These are phyloP conservation scores for Rhynchosporium graminicola DNA, from an alignment of 2,329 filamentous ascomycete genomes.

Conservation along the genomic window DNA sequence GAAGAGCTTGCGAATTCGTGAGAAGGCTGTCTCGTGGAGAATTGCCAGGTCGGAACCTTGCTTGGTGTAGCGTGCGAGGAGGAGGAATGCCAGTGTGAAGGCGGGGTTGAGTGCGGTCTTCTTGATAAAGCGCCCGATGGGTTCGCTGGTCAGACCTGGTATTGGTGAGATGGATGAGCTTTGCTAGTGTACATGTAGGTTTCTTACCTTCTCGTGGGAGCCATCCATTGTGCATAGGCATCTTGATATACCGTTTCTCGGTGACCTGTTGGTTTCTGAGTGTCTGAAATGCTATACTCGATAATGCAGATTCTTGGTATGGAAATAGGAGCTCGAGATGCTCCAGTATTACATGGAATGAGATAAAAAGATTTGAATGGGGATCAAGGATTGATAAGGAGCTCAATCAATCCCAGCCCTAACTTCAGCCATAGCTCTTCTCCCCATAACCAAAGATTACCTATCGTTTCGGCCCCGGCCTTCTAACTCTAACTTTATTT, in stretches of 20 bases:
- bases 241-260: constrained; percentile 28
- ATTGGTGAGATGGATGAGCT: background rate
- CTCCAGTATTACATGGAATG: background rate
- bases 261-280: background rate
- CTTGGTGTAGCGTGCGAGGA: constrained; percentile 64
- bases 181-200: background rate
- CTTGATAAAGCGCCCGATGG: constrained; percentile 57
- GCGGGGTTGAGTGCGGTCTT: constrained; percentile 65
- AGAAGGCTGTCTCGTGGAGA: constrained; percentile 53
- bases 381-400: constrained; percentile 1
- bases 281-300: background rate
- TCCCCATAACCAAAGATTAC: background rate
- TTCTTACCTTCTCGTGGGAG: constrained; percentile 53
- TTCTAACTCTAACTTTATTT: background rate
- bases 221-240: constrained; percentile 53
- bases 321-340: background rate
- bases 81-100: constrained; percentile 62
- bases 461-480: background rate
- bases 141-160: constrained; percentile 57
- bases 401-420: background rate
- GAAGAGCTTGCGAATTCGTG: constrained; percentile 55
- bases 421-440: constrained; percentile 6
- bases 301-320: too few relatives aligned
- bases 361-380: background rate
- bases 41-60: constrained; percentile 57